phyloP scores from a whole-genome alignment of 768 basidiomycete species.

The Albatrellus ellisii region DNA sequence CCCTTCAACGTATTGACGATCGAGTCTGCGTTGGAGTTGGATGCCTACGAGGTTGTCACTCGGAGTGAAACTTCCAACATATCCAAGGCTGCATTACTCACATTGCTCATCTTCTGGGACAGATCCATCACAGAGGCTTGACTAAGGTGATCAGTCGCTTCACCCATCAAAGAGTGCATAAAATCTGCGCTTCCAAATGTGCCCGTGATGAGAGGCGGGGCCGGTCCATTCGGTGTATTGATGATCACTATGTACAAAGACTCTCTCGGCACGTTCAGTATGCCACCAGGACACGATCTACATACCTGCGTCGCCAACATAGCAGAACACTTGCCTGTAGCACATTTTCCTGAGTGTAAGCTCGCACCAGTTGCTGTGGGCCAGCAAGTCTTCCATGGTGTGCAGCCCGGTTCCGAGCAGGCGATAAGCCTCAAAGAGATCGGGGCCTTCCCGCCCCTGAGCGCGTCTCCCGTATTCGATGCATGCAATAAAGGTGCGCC shows the following conservation, averaged over 20 bases:
- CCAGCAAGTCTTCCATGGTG: slow-evolving; percentile 62
- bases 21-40: slow-evolving; percentile 21
- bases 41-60: slow-evolving; percentile 8
- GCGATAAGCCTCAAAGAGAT: slow-evolving; percentile 56
- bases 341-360: slow-evolving; percentile 59
- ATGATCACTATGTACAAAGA: slow-evolving; percentile 21
- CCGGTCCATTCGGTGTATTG: slow-evolving; percentile 39
- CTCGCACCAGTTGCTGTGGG: slow-evolving; percentile 77
- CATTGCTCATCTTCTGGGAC: slow-evolving; percentile 33
- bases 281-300: background rate
- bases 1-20: slow-evolving; percentile 26
- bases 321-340: slow-evolving; percentile 58
- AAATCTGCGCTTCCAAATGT: slow-evolving; percentile 62
- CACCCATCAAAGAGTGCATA: slow-evolving; percentile 48
- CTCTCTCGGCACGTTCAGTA: slow-evolving; percentile 4
- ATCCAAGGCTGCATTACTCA: slow-evolving; percentile 3
- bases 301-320: slow-evolving; percentile 54
- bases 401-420: slow-evolving; percentile 57
- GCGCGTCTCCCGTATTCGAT: slow-evolving; percentile 56
- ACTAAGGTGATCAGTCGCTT: slow-evolving; percentile 49
- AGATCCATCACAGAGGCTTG: slow-evolving; percentile 51
- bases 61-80: background rate
- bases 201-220: slow-evolving; percentile 54
- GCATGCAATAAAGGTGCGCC: slow-evolving; percentile 46
- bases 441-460: slow-evolving; percentile 35